A percentile compares a stretch with the other conserved stretches of the same genome.
Conservation (phyloP, 306 rosid genomes). For the Hippophae tibetana region DNA sequence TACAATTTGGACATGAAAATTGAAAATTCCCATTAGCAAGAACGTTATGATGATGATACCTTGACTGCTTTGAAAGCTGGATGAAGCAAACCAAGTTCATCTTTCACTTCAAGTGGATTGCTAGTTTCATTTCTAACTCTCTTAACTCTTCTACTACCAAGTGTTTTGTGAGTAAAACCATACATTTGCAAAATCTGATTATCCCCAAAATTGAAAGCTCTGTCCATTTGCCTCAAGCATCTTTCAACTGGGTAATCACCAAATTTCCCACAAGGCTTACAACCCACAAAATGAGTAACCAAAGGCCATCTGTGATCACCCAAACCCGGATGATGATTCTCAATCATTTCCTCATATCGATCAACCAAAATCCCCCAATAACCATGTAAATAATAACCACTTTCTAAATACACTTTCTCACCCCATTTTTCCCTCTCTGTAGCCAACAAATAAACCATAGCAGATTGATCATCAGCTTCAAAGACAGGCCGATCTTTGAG, state of each 20-base stretch:
- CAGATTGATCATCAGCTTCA: slow-evolving; percentile 85
- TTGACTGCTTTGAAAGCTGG: slow-evolving; percentile 56
- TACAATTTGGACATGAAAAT: neutral
- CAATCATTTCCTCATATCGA: slow-evolving; percentile 66
- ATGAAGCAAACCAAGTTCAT: slow-evolving; percentile 74
- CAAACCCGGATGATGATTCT: slow-evolving; percentile 67
- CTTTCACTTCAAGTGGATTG: slow-evolving; percentile 57
- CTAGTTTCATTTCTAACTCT: slow-evolving; percentile 60
- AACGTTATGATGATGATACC: slow-evolving; percentile 30
- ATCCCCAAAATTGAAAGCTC: slow-evolving; percentile 82
- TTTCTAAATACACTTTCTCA: slow-evolving; percentile 67
- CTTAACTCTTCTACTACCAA: slow-evolving; percentile 56
- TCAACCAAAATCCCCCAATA: slow-evolving; percentile 91
- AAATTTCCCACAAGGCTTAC: slow-evolving; percentile 87
- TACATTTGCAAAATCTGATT: slow-evolving; percentile 80
- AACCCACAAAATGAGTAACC: slow-evolving; percentile 90
- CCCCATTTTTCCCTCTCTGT: slow-evolving; percentile 58
- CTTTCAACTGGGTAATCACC: slow-evolving; percentile 85
- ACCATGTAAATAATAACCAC: slow-evolving; percentile 61
- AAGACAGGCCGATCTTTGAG: slow-evolving; percentile 64
- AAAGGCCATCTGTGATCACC: slow-evolving; percentile 92
- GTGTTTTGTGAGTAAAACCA: slow-evolving; percentile 61
- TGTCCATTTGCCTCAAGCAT: slow-evolving; percentile 80
- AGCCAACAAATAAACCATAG: slow-evolving; percentile 61
- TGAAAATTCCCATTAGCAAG: neutral